Evolutionary conservation across 331 rosid genomes (phyloP), one percentile per base, ranked within the genome.

Genomic region (Dryas integrifolia): DNA sequence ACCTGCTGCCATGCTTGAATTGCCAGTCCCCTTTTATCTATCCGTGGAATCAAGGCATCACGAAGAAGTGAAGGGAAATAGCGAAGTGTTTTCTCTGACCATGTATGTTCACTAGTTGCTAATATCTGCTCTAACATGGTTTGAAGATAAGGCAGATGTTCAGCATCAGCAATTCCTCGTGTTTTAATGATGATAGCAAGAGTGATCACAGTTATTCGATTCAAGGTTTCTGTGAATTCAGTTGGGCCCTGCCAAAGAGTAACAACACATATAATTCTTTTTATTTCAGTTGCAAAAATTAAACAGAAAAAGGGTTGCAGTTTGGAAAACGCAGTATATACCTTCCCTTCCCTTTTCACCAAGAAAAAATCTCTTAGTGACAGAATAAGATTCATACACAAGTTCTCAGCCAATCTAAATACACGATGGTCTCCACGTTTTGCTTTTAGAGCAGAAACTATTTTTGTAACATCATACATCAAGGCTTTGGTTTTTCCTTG

Each of bases 1-100:
- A 95, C 99, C 99, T 89, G 88, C 81, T 91, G 99, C 99, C 99
- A 95, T 69, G 86, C 75, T 84, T 95, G 97, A 82, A 95, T 89
- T 50, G 87, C 89, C 52, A 80, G 82, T 60, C 93, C 83, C 81
- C 96, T 84, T 82, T 88, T 89, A 86, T 92, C 96, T 40, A 78
- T 84, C 56, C 93, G 87, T 38, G 87, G 84, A 68, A 82, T 79
- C 90, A 95, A 79, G 21, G 88, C 88, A 26, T 92, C 96, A 67
- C 93, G 97, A 61, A 95, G 80, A 83, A 90, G 87, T 26, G 96
- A 21, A 73, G 99, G 99, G 77, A 95, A 95, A 86, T 85, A 80
- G 43, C 86, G 84, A 5, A 92, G 83, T 44, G 99, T 95, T 87
- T 88, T 89, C 65, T 95, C 97, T 15, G 99, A 95, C 99, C 99